A percentile compares a stretch with the other conserved stretches of the same genome.
phyloP scores from a whole-genome alignment of 2,329 filamentous ascomycete genomes.

The Epichloe uncinata region DNA sequence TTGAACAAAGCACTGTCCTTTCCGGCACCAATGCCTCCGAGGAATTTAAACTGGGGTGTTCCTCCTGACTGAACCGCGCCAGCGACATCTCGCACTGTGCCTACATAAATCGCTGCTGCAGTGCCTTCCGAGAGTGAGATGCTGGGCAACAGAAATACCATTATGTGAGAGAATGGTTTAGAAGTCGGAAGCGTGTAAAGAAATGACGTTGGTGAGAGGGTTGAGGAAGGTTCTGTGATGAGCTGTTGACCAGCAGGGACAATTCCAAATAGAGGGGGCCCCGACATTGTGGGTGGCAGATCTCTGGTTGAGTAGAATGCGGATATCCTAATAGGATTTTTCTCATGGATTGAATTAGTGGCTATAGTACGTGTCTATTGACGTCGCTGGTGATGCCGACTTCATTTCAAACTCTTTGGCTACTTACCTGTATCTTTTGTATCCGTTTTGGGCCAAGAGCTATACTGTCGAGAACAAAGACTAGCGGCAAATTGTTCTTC shows the following conservation, averaged over 20 bases:
- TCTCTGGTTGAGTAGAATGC: neutral
- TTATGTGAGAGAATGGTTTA: slow-evolving; percentile 62
- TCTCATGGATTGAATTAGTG: neutral
- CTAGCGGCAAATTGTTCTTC: too few species aligned
- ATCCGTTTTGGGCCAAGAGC: too few species aligned
- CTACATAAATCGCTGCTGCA: slow-evolving; percentile 83
- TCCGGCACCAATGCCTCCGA: slow-evolving; percentile 78
- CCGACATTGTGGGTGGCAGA: slow-evolving; percentile 21
- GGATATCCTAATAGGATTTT: too few species aligned
- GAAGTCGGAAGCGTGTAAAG: slow-evolving; percentile 37
- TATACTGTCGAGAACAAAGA: too few species aligned
- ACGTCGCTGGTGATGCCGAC: too few species aligned
- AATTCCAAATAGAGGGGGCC: slow-evolving; percentile 42
- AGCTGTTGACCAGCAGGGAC: slow-evolving; percentile 47
- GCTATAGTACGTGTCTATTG: neutral
- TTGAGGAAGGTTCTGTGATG: slow-evolving; percentile 39
- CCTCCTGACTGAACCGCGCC: slow-evolving; percentile 26
- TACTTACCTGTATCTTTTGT: too few species aligned
- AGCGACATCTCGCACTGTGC: slow-evolving; percentile 32
- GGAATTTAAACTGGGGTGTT: slow-evolving; percentile 57
- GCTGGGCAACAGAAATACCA: slow-evolving; percentile 78
- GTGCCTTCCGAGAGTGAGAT: slow-evolving; percentile 58
- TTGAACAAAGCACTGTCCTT: slow-evolving; percentile 92
- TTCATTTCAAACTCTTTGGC: too few species aligned
- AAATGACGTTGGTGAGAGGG: slow-evolving; percentile 40